Conservation (phyloP, 176 grass and related monocot genomes). For the Rhynchospora breviuscula region DNA sequence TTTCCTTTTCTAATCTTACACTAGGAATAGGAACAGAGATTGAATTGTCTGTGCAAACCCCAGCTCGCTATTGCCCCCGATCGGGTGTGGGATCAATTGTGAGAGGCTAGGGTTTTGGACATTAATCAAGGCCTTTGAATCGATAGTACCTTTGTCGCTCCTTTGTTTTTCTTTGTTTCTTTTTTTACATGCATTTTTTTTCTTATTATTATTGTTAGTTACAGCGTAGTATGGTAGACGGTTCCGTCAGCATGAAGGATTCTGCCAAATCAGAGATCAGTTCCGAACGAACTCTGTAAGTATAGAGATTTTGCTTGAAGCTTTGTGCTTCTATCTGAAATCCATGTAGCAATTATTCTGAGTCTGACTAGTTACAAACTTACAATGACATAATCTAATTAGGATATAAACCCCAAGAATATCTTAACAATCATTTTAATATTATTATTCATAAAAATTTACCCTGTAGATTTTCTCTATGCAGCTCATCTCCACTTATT, state of each 20-base stretch:
- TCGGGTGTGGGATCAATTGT: not conserved
- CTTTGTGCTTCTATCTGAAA: not conserved
- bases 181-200: slow-evolving; percentile 6
- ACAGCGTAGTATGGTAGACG: not conserved
- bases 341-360: not conserved
- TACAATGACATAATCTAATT: not conserved
- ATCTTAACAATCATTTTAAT: not conserved
- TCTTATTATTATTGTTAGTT: not conserved
- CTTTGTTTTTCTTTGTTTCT: not conserved
- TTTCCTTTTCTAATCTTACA: not conserved
- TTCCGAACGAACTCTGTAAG: slow-evolving; percentile 12
- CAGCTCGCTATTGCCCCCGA: not conserved
- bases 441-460: not conserved
- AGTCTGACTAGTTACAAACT: not conserved
- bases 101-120: not conserved
- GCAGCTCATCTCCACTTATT: not conserved
- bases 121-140: not conserved
- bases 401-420: not conserved
- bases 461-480: not conserved
- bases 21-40: not conserved
- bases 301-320: not conserved
- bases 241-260: slow-evolving; percentile 16
- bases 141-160: not conserved
- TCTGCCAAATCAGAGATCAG: not conserved
- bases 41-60: not conserved